Evolutionary conservation across 2,329 filamentous ascomycete species (phyloP).

Genomic region (Paecilomyces dactylethromorphus): DNA sequence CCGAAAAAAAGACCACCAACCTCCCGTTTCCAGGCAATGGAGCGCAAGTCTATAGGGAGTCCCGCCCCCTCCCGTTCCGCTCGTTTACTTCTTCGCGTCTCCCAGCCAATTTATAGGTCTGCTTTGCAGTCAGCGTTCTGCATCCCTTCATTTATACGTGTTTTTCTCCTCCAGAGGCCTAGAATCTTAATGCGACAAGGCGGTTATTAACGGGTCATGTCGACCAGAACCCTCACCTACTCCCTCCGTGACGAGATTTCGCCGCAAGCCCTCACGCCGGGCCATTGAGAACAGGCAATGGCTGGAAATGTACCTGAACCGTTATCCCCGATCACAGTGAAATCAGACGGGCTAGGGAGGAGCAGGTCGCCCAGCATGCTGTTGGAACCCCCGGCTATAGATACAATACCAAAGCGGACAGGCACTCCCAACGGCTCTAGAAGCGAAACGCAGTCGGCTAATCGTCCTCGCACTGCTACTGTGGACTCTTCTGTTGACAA

Average conservation of each 20-base stretch:
- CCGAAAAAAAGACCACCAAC: not conserved
- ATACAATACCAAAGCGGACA: conserved; percentile 8
- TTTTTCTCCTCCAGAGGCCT: not conserved
- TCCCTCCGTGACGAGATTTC: conserved; percentile 1
- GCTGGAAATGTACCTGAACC: conserved; percentile 23
- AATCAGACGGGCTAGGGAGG: not conserved
- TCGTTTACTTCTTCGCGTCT: not conserved
- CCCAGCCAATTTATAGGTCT: not conserved
- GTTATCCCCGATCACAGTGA: conserved; percentile 8
- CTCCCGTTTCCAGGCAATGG: not conserved
- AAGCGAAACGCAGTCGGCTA: conserved; percentile 14
- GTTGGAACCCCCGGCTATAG: conserved; percentile 12
- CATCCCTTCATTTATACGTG: not conserved
- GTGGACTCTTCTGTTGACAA: conserved; percentile 13
- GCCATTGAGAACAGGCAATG: conserved; percentile 20
- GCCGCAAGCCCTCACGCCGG: conserved; percentile 12
- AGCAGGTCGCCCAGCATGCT: conserved; percentile 1
- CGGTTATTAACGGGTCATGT: conserved; percentile 17
- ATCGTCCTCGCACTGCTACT: conserved; percentile 12
- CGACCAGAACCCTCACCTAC: conserved; percentile 11
- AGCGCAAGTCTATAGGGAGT: not conserved
- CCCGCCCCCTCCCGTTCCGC: not conserved
- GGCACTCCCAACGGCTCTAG: conserved; percentile 7
- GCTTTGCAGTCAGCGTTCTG: not conserved
- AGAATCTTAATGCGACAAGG: not conserved